Base-by-base conservation (phyloP, 1,139 yeast species). In the Yamadazyma trypodendri region DNA sequence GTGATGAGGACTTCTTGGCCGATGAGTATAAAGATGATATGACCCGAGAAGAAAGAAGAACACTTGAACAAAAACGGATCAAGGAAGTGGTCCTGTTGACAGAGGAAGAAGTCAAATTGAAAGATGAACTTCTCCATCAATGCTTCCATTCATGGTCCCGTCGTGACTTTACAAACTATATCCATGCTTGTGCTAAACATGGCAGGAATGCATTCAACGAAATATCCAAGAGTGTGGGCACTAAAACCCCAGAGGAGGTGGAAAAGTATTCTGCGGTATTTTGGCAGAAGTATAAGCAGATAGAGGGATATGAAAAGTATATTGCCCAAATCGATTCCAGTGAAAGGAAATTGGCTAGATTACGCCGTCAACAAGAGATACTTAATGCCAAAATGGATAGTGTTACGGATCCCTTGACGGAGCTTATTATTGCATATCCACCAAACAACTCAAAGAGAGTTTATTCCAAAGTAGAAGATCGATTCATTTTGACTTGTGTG, bases 361-460 rank as follows among this genome's bases (percentile, higher is more conserved):
- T 84, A 29, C 60, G 63, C 35, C 69, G 73, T 35, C 97, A 90
- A 56, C 82, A 83, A 51, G 77, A 73, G 43, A 63, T 88, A 12
- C 67, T 92, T 32, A 72, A 72, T 12, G 64, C 65, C 32, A 90
- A 90, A 56, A 73, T 92, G 48, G 78, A 73, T 36, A 72, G 72
- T 40, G 72, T 77, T 39, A 68, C 69, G 11, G 83, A 82, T 36
- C 97, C 97, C 1, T 60, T 89, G 36, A 84, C 84, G 44, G 88
- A 88, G 40, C 63, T 92, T 59, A 70, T 67, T 17, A 81, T 92
- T 29, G 84, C 77, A 40, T 89, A 89, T 51, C 97, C 97, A 0
- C 94, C 95, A n/a, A 88, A 88, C 54, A 89, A 88, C 56, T 88
- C 97, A 25, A 84, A 88, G 52, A 68, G 94, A 51, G 76, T 87